Conservation (phyloP, 75 land plant genomes). For the Adiantum capillusveneris region DNA sequence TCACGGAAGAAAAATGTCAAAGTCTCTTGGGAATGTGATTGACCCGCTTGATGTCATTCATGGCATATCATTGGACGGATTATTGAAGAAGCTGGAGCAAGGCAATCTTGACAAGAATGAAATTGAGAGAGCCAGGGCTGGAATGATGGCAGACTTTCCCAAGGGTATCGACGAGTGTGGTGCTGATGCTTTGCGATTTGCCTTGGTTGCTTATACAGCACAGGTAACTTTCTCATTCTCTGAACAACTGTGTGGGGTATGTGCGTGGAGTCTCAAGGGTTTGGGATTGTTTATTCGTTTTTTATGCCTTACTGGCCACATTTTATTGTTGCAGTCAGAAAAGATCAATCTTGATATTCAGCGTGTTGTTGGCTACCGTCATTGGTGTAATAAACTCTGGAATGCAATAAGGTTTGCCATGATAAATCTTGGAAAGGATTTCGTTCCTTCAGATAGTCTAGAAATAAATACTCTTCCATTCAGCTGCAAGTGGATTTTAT, state of each 20-base stretch:
- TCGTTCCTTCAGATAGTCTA: constrained; percentile 35
- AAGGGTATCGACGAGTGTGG: constrained; percentile 94
- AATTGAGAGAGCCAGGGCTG: constrained; percentile 60
- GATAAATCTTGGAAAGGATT: constrained; percentile 64
- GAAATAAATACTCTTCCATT: constrained; percentile 38
- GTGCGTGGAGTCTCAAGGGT: neutral
- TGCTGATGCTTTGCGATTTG: constrained; percentile 94
- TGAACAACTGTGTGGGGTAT: neutral
- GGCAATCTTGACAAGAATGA: constrained; percentile 83
- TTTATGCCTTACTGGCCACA: neutral
- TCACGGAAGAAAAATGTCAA: constrained; percentile 99
- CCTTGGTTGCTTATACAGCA: constrained; percentile 85
- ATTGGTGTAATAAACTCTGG: constrained; percentile 97
- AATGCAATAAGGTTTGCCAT: constrained; percentile 92
- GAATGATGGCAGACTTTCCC: constrained; percentile 77
- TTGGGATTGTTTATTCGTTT: neutral
- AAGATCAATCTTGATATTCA: constrained; percentile 84
- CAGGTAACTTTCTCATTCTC: constrained; percentile 75
- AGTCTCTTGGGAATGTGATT: constrained; percentile 96
- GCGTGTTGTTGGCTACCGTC: constrained; percentile 88
- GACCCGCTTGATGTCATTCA: constrained; percentile 94
- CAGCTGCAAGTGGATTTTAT: constrained; percentile 83
- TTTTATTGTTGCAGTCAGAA: constrained; percentile 52
- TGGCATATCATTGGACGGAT: constrained; percentile 73
- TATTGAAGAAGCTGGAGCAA: constrained; percentile 70